Evolutionary conservation across 306 rosid species (phyloP), one percentile per base, ranked within the genome.

Genomic region (Urtica urens): DNA sequence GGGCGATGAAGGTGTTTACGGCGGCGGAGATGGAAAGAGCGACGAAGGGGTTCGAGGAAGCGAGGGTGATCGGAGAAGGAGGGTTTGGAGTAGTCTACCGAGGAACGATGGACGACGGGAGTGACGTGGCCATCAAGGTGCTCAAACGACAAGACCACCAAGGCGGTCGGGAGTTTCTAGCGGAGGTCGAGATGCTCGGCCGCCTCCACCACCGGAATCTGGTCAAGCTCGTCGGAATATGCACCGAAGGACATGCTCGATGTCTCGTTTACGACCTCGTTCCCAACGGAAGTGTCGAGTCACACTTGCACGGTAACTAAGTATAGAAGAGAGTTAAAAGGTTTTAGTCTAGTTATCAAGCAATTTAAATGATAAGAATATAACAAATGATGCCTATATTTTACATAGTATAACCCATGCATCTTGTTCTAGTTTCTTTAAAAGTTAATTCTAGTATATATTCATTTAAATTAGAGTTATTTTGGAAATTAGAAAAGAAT

Each of bases 101-200:
- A 42, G 95, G 92, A 21, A 26, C 68, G 63, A 63, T 90, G 15
- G 75, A 79, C 48, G 93, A 90, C 71, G 93, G 95, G 70, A 82
- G 80, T 69, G 63, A 81, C 38, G 87, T 85, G 45, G 99, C 99
- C 16, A 94, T 90, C 62, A 90, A 90, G 73, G 63, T 85, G 60
- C 99, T 90, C 50, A 90, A 90, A 68, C 71, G 94, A 74, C 79
- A 82, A 23, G 79, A 82, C 77, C 94, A 59, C 23, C 95, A 61
- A 12, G 95, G 99, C 57, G 79, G 76, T 50, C 84, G 85, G 16
- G 99, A 90, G 64, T 90, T 90, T 76, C 70, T 90, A 72, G 99
- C 99, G 5, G 99, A 90, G 79, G 87, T 90, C 13, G 95, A 90
- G 68, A 90, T 90, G 99, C 92, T 90, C 58, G 71, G 95, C 68